Percentiles rank a stretch among this genome's conserved stretches.
phyloP scores from a whole-genome alignment of 768 basidiomycete genomes.

The Podaxis sp. region DNA sequence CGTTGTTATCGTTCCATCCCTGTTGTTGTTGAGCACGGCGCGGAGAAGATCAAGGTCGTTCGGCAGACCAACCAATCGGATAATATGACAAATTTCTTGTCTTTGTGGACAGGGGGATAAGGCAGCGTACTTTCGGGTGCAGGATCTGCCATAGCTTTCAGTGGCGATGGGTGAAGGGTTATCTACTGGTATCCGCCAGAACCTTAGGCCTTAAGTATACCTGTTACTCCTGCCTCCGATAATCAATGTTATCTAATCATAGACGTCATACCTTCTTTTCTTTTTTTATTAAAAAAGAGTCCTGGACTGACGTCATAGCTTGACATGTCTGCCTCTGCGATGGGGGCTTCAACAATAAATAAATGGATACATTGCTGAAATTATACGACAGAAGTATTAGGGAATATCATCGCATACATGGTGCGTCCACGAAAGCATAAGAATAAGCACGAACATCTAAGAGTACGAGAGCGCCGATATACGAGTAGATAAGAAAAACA shows the following conservation, averaged over 20 bases:
- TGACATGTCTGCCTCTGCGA: too few relatives aligned
- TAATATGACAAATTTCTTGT: slow-evolving; percentile 83
- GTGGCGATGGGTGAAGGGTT: slow-evolving; percentile 1
- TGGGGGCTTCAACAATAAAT: not conserved
- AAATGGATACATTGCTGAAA: not conserved
- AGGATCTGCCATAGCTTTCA: slow-evolving; percentile 27
- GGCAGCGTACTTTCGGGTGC: slow-evolving; percentile 68
- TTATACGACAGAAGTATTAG: slow-evolving; percentile 2
- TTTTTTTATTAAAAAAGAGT: not conserved
- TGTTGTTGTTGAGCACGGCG: slow-evolving; percentile 25
- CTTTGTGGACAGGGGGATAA: slow-evolving; percentile 76
- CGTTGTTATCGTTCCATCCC: slow-evolving; percentile 94
- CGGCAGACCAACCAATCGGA: slow-evolving; percentile 78
- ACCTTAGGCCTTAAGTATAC: not conserved
- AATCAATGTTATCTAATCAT: not conserved
- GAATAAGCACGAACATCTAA: not conserved
- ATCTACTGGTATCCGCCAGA: not conserved
- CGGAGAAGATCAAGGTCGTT: slow-evolving; percentile 10
- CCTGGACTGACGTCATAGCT: not conserved
- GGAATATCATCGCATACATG: not conserved
- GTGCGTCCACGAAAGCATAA: not conserved
- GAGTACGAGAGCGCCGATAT: not conserved
- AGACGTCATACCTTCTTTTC: not conserved
- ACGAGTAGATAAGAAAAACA: slow-evolving; percentile 12
- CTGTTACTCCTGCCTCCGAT: not conserved